Evolutionary conservation across 2,329 filamentous ascomycete genomes (phyloP).

Genomic region (Alternaria conjuncta): DNA sequence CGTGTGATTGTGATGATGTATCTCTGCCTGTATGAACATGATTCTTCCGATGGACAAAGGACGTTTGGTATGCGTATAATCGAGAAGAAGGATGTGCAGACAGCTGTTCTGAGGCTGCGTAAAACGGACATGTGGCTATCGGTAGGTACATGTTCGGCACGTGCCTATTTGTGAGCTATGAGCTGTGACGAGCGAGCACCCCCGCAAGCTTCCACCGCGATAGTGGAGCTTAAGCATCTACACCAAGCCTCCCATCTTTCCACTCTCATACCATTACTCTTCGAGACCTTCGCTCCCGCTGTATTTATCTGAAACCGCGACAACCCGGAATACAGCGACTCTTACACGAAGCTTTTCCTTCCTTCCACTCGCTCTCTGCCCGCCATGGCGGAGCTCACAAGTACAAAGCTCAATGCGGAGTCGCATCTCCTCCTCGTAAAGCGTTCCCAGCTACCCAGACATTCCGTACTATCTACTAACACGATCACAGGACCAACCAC

Average conservation of each 20-base stretch:
- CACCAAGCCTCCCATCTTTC: conserved; percentile 1
- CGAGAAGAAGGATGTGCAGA: not conserved
- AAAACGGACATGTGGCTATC: not conserved
- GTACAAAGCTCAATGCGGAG: conserved; percentile 74
- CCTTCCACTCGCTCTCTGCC: conserved; percentile 1
- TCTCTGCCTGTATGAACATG: not conserved
- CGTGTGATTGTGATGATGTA: not conserved
- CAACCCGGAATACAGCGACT: not conserved
- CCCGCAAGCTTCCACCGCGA: conserved; percentile 23
- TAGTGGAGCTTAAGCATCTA: conserved; percentile 12
- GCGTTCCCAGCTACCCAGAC: not conserved
- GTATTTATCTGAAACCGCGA: not conserved
- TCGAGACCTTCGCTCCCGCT: not conserved
- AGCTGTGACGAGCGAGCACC: conserved; percentile 28
- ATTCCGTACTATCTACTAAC: conserved; percentile 55
- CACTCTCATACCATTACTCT: not conserved
- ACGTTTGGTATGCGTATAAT: not conserved
- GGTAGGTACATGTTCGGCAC: conserved; percentile 11
- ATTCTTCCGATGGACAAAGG: not conserved
- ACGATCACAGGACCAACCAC: conserved; percentile 80
- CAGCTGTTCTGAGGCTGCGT: not conserved
- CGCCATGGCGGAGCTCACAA: conserved; percentile 56
- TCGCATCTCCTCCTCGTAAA: conserved; percentile 76
- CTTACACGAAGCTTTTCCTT: not conserved
- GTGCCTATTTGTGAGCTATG: conserved; percentile 22